Conservation (phyloP, 306 rosid species). For the Quercus mongolica region DNA sequence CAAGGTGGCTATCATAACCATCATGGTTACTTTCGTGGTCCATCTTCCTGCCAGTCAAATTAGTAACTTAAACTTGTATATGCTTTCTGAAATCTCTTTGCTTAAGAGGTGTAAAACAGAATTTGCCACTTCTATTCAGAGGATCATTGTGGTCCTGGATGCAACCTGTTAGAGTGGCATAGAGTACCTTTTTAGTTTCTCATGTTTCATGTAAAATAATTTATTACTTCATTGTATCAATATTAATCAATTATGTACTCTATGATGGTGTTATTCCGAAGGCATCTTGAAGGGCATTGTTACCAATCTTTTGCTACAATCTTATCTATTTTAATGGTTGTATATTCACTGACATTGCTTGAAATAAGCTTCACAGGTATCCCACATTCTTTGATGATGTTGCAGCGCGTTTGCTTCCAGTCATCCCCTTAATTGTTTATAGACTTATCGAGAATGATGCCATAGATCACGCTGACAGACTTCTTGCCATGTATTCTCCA, state of each 20-base stretch:
- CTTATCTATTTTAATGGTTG: slow-evolving; percentile 1
- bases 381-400: slow-evolving; percentile 92
- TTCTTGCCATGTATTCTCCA: slow-evolving; percentile 57
- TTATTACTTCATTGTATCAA: neutral
- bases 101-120: neutral
- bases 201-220: neutral
- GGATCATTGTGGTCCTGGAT: neutral
- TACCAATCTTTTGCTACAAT: neutral
- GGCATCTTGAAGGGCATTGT: neutral
- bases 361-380: slow-evolving; percentile 50
- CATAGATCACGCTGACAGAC: slow-evolving; percentile 74
- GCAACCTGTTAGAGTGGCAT: neutral
- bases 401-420: slow-evolving; percentile 92
- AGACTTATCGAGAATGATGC: slow-evolving; percentile 95
- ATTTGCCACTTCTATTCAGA: neutral
- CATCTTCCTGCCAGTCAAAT: neutral
- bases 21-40: neutral
- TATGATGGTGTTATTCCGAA: neutral
- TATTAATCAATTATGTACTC: neutral
- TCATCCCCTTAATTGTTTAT: slow-evolving; percentile 85
- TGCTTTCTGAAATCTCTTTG: neutral
- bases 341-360: slow-evolving; percentile 18
- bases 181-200: neutral
- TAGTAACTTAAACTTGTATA: neutral
- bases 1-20: neutral